Conservation (phyloP, 345 rosid species). For the Isatis tinctoria region DNA sequence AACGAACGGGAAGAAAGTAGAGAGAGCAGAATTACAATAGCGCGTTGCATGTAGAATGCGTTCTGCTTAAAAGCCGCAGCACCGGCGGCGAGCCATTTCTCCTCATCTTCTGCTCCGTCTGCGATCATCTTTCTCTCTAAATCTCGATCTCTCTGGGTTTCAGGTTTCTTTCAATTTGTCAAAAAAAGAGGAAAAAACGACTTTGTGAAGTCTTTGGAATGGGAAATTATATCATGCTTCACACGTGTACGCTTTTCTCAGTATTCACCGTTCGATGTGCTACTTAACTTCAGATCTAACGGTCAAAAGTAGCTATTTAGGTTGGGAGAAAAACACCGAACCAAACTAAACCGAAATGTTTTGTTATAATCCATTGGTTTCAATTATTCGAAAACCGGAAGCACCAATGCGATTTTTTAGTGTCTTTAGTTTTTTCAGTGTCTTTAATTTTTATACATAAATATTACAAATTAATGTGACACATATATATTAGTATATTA, state of each 20-base stretch:
- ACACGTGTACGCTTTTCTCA: not conserved
- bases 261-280: constrained; percentile 8
- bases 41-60: constrained; percentile 98
- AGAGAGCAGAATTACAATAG: constrained; percentile 55
- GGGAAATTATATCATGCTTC: constrained; percentile 11
- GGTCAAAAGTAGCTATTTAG: not conserved
- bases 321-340: not conserved
- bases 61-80: constrained; percentile 95
- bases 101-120: constrained; percentile 88
- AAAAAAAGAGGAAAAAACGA: not conserved
- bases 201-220: constrained; percentile 20
- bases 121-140: constrained; percentile 58
- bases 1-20: not conserved
- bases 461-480: too few relatives aligned
- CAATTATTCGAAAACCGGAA: not conserved
- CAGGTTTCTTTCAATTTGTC: constrained; percentile 20
- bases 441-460: too few relatives aligned
- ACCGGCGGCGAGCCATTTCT: constrained; percentile 95
- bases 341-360: not conserved
- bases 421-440: too few relatives aligned
- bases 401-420: too few relatives aligned
- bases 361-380: not conserved
- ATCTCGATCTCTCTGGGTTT: constrained; percentile 39
- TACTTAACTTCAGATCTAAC: constrained; percentile 8
- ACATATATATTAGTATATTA: too few relatives aligned